Evolutionary conservation across 2,329 filamentous ascomycete genomes (phyloP).

Genomic region (Boeremia lycopersici): DNA sequence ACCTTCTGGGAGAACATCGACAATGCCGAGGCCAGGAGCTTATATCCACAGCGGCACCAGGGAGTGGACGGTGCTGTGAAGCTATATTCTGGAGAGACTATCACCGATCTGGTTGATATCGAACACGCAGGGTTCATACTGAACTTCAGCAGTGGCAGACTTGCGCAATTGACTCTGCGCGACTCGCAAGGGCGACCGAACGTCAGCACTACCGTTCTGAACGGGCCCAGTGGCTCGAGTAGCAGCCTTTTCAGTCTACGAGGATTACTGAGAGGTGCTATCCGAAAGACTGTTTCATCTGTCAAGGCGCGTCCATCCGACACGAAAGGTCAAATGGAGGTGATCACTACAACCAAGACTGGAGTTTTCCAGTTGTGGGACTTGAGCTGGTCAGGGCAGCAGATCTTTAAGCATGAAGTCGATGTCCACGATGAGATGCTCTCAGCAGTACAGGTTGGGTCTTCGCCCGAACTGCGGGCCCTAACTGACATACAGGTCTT

Average conservation of each 20-base stretch:
- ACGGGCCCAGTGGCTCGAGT: slow-evolving; percentile 58
- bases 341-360: slow-evolving; percentile 78
- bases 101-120: slow-evolving; percentile 78
- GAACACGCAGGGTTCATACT: slow-evolving; percentile 88
- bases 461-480: slow-evolving; percentile 54
- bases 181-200: slow-evolving; percentile 85
- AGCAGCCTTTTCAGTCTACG: slow-evolving; percentile 84
- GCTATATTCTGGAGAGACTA: slow-evolving; percentile 77
- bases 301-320: slow-evolving; percentile 74
- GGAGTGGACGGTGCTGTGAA: slow-evolving; percentile 79
- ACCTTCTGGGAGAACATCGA: slow-evolving; percentile 97
- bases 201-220: slow-evolving; percentile 78
- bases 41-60: slow-evolving; percentile 80
- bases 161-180: slow-evolving; percentile 84
- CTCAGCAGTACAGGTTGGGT: slow-evolving; percentile 63
- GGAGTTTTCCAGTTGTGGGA: slow-evolving; percentile 86
- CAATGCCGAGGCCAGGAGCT: slow-evolving; percentile 80
- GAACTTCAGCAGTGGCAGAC: slow-evolving; percentile 80
- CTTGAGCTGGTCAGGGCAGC: slow-evolving; percentile 84
- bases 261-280: slow-evolving; percentile 72
- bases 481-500: slow-evolving; percentile 71
- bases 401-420: slow-evolving; percentile 73
- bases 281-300: slow-evolving; percentile 79
- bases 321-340: slow-evolving; percentile 80
- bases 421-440: slow-evolving; percentile 72